Conservation (phyloP, 805 yeast species). For the Kazachstania taianensis region DNA sequence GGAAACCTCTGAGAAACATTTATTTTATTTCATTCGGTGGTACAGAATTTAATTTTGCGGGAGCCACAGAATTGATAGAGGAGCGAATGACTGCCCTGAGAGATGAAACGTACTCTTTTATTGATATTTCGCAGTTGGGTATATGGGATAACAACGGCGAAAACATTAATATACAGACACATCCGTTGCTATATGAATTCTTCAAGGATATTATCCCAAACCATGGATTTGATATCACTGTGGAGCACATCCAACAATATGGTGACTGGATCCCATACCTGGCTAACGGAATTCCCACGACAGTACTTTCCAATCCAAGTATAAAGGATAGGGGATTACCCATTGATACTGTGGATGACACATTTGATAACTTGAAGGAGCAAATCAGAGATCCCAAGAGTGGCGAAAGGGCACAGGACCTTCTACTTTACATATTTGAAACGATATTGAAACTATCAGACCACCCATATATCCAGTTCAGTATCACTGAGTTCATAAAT, state of each 20-base stretch:
- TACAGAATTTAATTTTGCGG: slow-evolving; percentile 68
- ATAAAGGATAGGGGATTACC: slow-evolving; percentile 35
- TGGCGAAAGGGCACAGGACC: slow-evolving; percentile 39
- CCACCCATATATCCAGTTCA: slow-evolving; percentile 65
- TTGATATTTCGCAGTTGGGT: slow-evolving; percentile 48
- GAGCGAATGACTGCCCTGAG: slow-evolving; percentile 41
- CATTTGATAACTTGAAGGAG: slow-evolving; percentile 43
- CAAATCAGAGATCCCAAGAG: slow-evolving; percentile 38
- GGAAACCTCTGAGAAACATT: slow-evolving; percentile 78
- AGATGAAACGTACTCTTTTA: slow-evolving; percentile 55
- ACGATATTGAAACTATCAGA: slow-evolving; percentile 55
- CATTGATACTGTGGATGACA: slow-evolving; percentile 58
- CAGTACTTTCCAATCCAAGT: slow-evolving; percentile 18
- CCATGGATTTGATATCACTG: slow-evolving; percentile 15
- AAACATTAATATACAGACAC: slow-evolving; percentile 44
- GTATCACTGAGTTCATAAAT: slow-evolving; percentile 38
- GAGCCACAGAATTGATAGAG: slow-evolving; percentile 72
- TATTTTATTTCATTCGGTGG: slow-evolving; percentile 83
- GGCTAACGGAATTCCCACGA: slow-evolving; percentile 42
- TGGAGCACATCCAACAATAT: slow-evolving; percentile 20
- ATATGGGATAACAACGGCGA: slow-evolving; percentile 43
- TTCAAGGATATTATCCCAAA: slow-evolving; percentile 25
- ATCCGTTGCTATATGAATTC: slow-evolving; percentile 51
- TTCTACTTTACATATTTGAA: slow-evolving; percentile 47
- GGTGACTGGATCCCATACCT: slow-evolving; percentile 67